Evolutionary conservation across 257 asterid genomes (phyloP).

Genomic region (Coffea eugenioides): DNA sequence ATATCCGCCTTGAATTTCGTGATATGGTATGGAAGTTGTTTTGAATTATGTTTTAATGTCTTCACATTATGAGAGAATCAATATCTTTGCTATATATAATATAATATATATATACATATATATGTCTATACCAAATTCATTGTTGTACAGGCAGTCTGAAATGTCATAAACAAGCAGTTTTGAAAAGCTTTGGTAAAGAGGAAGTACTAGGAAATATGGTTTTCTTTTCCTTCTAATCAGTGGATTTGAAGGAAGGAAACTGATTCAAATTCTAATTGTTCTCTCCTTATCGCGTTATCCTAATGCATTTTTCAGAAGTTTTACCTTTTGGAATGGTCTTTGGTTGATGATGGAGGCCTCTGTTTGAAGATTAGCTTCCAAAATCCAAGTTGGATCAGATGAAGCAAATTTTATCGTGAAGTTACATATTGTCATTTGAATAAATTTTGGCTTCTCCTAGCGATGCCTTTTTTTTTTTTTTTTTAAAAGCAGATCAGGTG

Average conservation of each 20-base stretch:
- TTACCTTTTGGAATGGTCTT: background rate
- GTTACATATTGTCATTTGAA: too few species aligned
- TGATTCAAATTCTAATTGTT: background rate
- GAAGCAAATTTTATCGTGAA: background rate
- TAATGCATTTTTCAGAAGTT: background rate
- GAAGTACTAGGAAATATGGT: background rate
- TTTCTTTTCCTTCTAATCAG: background rate
- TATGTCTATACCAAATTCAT: background rate
- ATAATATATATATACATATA: too few species aligned
- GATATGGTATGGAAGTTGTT: constrained; percentile 57
- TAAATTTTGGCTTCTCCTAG: background rate
- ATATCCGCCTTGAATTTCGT: constrained; percentile 88
- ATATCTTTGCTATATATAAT: background rate
- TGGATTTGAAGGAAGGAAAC: background rate
- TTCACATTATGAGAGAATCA: background rate
- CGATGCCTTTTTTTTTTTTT: background rate
- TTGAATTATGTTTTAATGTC: background rate
- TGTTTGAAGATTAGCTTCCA: background rate
- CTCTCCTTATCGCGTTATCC: background rate
- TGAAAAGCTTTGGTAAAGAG: background rate
- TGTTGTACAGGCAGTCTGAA: background rate
- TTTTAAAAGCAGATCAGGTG: background rate
- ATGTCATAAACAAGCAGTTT: background rate
- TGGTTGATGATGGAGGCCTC: background rate
- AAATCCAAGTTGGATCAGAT: background rate